Conservation (phyloP, 352 stramenopile species). For the Pythium sukuiense region DNA sequence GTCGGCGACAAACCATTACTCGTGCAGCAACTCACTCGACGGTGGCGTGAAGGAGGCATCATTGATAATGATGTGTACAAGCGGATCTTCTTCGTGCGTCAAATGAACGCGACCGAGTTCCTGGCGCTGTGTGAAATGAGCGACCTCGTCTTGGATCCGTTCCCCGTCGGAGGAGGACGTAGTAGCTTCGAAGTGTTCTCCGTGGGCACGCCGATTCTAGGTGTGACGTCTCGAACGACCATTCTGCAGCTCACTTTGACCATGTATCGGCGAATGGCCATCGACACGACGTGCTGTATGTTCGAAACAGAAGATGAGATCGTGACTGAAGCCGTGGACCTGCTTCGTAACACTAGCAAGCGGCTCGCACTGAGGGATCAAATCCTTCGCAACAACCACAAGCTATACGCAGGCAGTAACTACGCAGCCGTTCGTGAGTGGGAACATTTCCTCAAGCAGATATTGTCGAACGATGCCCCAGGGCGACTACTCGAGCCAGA, state of each 20-base stretch:
- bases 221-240: constrained; percentile 45
- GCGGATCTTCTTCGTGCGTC: constrained; percentile 48
- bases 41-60: constrained; percentile 26
- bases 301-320: constrained; percentile 32
- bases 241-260: constrained; percentile 60
- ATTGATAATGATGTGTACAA: constrained; percentile 25
- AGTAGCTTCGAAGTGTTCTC: constrained; percentile 64
- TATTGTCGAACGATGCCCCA: constrained; percentile 22
- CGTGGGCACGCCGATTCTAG: constrained; percentile 60
- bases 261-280: constrained; percentile 65
- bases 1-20: constrained; percentile 31
- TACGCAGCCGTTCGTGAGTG: constrained; percentile 41
- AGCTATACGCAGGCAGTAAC: constrained; percentile 37
- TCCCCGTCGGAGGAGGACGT: constrained; percentile 58
- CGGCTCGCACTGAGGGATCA: constrained; percentile 15
- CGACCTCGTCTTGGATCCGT: constrained; percentile 60
- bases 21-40: constrained; percentile 29
- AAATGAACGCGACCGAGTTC: constrained; percentile 42
- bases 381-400: constrained; percentile 36
- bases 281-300: constrained; percentile 23
- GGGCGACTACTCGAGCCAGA: not conserved
- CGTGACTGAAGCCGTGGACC: constrained; percentile 23
- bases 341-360: constrained; percentile 34
- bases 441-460: constrained; percentile 35
- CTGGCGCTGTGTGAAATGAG: constrained; percentile 38